phyloP scores from a whole-genome alignment of 2,329 filamentous ascomycete genomes.

The Hypoxylon sp. region DNA sequence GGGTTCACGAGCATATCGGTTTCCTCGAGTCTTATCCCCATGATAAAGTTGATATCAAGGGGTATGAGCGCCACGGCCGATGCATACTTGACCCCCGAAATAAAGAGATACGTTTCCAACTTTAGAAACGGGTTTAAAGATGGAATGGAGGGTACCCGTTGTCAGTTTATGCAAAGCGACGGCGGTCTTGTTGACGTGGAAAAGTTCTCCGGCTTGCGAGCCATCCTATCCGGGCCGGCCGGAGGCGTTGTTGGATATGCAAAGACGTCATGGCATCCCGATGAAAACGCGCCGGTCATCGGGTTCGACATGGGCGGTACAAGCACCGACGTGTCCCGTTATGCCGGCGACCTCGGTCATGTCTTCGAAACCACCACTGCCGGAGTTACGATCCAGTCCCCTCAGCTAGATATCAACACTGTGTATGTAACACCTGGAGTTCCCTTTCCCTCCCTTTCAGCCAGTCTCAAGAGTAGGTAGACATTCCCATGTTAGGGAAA shows the following conservation, averaged over 20 bases:
- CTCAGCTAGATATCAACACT: constrained; percentile 83
- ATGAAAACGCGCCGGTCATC: constrained; percentile 72
- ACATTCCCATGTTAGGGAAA: no score
- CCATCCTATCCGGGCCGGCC: constrained; percentile 86
- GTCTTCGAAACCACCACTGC: constrained; percentile 52
- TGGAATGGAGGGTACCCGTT: constrained; percentile 7
- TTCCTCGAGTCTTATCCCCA: constrained; percentile 82
- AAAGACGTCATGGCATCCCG: constrained; percentile 68
- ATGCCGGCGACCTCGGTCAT: constrained; percentile 57
- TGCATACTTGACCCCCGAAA: constrained; percentile 35
- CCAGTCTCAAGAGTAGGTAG: no score
- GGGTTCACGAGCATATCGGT: constrained; percentile 84
- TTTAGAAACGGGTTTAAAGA: constrained; percentile 20
- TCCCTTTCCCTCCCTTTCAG: no score
- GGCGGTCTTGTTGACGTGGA: constrained; percentile 64
- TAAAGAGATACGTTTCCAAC: constrained; percentile 25
- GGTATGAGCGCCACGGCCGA: constrained; percentile 17
- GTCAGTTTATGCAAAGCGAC: constrained; percentile 48
- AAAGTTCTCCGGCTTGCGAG: constrained; percentile 75
- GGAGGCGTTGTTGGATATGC: constrained; percentile 84
- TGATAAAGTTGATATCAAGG: constrained; percentile 72
- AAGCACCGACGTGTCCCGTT: constrained; percentile 58
- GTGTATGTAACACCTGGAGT: no score
- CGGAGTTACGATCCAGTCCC: constrained; percentile 79
- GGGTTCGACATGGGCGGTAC: constrained; percentile 83